Percentiles rank a stretch among this genome's conserved stretches.
Conservation (phyloP, 228 moss, liverwort and hornwort genomes). For the Sphagnum magellanicum region DNA sequence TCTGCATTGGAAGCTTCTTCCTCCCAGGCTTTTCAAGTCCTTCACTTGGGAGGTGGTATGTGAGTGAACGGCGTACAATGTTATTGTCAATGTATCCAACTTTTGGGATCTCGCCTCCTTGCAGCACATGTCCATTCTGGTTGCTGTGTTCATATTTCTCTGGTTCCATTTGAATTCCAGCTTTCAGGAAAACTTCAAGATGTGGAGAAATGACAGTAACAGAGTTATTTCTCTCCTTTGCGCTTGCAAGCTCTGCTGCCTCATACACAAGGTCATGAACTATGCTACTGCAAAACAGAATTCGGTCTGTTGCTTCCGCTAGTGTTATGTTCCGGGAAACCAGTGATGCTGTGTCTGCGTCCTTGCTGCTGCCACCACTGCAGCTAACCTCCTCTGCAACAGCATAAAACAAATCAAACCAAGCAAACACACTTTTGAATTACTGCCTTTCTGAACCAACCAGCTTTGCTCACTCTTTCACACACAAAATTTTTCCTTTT, state of each 20-base stretch:
- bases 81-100: not conserved
- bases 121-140: constrained; percentile 5
- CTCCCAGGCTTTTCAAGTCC: constrained; percentile 49
- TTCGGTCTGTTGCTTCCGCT: constrained; percentile 5
- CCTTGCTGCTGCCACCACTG: constrained; percentile 48
- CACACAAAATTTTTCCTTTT: too few relatives aligned
- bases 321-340: constrained; percentile 16
- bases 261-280: not conserved
- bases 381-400: constrained; percentile 47
- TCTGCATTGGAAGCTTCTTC: constrained; percentile 35
- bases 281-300: constrained; percentile 1
- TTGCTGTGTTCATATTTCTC: constrained; percentile 6
- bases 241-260: constrained; percentile 4
- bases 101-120: constrained; percentile 2
- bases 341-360: constrained; percentile 35
- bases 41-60: constrained; percentile 29
- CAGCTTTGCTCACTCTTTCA: too few relatives aligned
- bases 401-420: not conserved
- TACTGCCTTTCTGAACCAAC: too few relatives aligned
- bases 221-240: constrained; percentile 1
- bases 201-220: not conserved
- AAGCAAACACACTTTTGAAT: too few relatives aligned
- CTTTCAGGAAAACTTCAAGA: constrained; percentile 3
- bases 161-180: constrained; percentile 7
- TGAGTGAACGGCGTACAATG: constrained; percentile 8